phyloP scores from a whole-genome alignment of 2,329 filamentous ascomycete genomes.

The Blastomyces gilchristii region DNA sequence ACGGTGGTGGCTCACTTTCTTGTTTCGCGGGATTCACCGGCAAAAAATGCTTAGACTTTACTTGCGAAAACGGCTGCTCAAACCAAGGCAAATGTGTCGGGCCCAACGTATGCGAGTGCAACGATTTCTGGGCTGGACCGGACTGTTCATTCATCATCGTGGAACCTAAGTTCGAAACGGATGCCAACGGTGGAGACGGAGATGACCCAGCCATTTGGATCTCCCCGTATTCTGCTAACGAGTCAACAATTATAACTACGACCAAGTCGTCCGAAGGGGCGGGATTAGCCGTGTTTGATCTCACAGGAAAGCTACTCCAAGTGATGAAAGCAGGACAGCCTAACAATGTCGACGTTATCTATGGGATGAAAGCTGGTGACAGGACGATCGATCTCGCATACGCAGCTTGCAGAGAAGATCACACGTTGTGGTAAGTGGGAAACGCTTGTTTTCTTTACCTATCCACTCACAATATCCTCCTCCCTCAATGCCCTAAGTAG shows the following conservation, averaged over 20 bases:
- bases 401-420: conserved; percentile 43
- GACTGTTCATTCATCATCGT: conserved; percentile 39
- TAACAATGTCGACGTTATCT: conserved; percentile 48
- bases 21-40: conserved; percentile 40
- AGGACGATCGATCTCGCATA: conserved; percentile 41
- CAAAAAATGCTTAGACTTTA: conserved; percentile 26
- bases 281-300: conserved; percentile 42
- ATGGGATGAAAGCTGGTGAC: conserved; percentile 37
- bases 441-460: not conserved
- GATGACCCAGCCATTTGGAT: conserved; percentile 44
- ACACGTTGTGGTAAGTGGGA: conserved; percentile 42
- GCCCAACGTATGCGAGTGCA: conserved; percentile 35
- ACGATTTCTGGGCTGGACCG: conserved; percentile 37
- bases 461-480: not conserved
- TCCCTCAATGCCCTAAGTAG: not conserved
- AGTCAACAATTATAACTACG: conserved; percentile 44
- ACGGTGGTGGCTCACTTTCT: conserved; percentile 23
- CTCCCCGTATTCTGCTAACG: conserved; percentile 30
- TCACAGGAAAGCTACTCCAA: conserved; percentile 41
- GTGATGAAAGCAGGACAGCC: conserved; percentile 39
- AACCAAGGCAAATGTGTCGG: conserved; percentile 35
- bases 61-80: conserved; percentile 36
- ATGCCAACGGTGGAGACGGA: conserved; percentile 37
- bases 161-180: conserved; percentile 35
- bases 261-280: conserved; percentile 43